Evolutionary conservation across 352 stramenopile genomes (phyloP).

Genomic region (Pythium apleroticum): DNA sequence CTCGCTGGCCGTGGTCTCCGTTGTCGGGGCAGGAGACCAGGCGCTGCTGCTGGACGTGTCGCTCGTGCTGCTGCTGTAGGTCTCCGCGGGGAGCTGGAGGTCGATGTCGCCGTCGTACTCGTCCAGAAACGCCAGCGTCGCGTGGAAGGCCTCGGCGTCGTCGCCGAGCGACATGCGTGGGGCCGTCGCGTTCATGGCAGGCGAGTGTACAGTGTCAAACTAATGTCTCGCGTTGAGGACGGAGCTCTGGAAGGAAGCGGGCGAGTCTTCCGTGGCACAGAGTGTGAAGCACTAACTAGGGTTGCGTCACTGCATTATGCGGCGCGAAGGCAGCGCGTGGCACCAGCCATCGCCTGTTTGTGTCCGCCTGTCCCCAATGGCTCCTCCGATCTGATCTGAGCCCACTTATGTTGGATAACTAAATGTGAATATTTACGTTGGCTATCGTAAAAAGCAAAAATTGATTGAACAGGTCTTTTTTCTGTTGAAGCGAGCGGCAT

Average conservation of each 20-base stretch:
- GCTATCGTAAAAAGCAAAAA: not conserved
- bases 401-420: not conserved
- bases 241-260: too few species aligned
- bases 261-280: not conserved
- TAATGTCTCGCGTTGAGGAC: too few species aligned
- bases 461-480: too few species aligned
- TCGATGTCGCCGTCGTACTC: constrained; percentile 30
- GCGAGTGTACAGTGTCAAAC: not conserved
- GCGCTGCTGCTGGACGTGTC: not conserved
- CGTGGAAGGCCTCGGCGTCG: constrained; percentile 27
- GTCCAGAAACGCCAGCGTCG: constrained; percentile 28
- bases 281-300: not conserved
- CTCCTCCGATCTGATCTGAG: not conserved
- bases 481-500: too few species aligned
- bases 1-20: constrained; percentile 2
- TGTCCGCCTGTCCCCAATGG: not conserved
- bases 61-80: constrained; percentile 8
- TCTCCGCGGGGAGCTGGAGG: constrained; percentile 12
- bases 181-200: constrained; percentile 8
- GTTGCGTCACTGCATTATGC: too few species aligned
- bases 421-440: not conserved
- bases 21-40: constrained; percentile 19
- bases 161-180: constrained; percentile 9
- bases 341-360: not conserved
- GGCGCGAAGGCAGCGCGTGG: not conserved